Evolutionary conservation across 345 rosid species (phyloP).

Genomic region (Pelargonium nanum): DNA sequence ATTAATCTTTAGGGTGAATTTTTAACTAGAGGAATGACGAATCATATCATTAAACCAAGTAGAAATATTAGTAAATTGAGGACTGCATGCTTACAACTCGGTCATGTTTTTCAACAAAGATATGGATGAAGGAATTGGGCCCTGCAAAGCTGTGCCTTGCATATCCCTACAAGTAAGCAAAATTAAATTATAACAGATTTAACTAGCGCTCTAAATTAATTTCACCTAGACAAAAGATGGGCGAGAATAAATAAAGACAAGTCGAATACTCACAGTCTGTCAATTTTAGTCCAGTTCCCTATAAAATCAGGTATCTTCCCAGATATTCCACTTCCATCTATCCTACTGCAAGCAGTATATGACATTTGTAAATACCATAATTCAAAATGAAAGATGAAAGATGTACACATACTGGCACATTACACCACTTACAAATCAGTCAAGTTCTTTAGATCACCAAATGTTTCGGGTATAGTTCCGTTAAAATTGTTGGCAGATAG

Average conservation of each 20-base stretch:
- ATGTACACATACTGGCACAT: not conserved
- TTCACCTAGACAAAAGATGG: not conserved
- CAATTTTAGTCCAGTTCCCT: slow-evolving; percentile 64
- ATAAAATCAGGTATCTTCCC: slow-evolving; percentile 76
- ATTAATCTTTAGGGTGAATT: not conserved
- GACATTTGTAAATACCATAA: slow-evolving; percentile 1
- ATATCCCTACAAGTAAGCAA: slow-evolving; percentile 34
- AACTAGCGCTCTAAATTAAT: not conserved
- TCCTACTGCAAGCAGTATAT: slow-evolving; percentile 35
- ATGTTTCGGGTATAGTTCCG: slow-evolving; percentile 63
- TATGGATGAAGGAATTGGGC: slow-evolving; percentile 68
- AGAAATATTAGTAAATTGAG: not conserved
- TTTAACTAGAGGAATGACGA: not conserved
- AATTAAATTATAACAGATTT: not conserved
- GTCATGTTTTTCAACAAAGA: slow-evolving; percentile 40
- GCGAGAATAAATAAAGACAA: not conserved
- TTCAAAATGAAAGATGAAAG: not conserved
- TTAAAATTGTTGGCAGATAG: slow-evolving; percentile 69
- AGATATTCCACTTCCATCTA: slow-evolving; percentile 62
- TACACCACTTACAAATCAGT: slow-evolving; percentile 55
- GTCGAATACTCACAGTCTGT: slow-evolving; percentile 41
- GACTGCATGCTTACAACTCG: slow-evolving; percentile 38
- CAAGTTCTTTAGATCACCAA: slow-evolving; percentile 48
- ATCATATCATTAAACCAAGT: too few relatives aligned
- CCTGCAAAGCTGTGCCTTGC: slow-evolving; percentile 80